These are phyloP conservation scores for Diaporthe caulivora DNA, from an alignment of 2,329 filamentous ascomycete genomes.

Conservation along the genomic window DNA sequence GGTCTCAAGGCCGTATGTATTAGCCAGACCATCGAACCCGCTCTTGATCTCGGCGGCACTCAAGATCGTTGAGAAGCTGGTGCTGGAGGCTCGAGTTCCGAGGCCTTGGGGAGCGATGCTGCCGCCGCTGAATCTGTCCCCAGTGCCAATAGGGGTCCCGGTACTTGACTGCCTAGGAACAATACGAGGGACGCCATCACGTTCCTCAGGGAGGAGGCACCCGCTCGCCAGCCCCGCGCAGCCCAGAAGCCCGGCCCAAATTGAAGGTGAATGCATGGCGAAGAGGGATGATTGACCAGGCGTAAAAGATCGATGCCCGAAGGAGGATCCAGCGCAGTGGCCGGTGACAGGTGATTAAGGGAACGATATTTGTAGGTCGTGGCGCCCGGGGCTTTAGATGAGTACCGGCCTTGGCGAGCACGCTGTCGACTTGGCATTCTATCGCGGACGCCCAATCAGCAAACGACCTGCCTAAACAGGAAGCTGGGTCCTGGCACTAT, in stretches of 20 bases:
- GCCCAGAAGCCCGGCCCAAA: constrained; percentile 26
- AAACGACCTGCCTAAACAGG: constrained; percentile 30
- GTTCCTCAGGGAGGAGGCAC: constrained; percentile 55
- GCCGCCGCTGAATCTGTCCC: constrained; percentile 57
- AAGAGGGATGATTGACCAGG: constrained; percentile 2
- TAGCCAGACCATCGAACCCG: constrained; percentile 57
- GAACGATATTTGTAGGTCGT: constrained; percentile 14
- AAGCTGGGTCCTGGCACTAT: constrained; percentile 19
- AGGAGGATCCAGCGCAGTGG: not conserved
- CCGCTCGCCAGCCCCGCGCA: constrained; percentile 27
- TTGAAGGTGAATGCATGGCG: constrained; percentile 22
- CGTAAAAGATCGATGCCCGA: not conserved
- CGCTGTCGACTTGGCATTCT: constrained; percentile 28
- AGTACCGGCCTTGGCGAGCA: constrained; percentile 23
- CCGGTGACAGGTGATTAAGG: not conserved
- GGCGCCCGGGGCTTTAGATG: constrained; percentile 12
- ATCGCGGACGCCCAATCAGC: constrained; percentile 13
- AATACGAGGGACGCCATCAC: constrained; percentile 39
- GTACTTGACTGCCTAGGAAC: constrained; percentile 28
- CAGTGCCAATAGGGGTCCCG: constrained; percentile 55
- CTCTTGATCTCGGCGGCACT: constrained; percentile 59
- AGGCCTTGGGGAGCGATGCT: constrained; percentile 52
- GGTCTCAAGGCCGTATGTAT: constrained; percentile 53
- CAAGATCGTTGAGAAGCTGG: constrained; percentile 56
- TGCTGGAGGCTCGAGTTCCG: constrained; percentile 51